phyloP scores from a whole-genome alignment of 2,329 filamentous ascomycete species.

The Colletotrichum lentis region DNA sequence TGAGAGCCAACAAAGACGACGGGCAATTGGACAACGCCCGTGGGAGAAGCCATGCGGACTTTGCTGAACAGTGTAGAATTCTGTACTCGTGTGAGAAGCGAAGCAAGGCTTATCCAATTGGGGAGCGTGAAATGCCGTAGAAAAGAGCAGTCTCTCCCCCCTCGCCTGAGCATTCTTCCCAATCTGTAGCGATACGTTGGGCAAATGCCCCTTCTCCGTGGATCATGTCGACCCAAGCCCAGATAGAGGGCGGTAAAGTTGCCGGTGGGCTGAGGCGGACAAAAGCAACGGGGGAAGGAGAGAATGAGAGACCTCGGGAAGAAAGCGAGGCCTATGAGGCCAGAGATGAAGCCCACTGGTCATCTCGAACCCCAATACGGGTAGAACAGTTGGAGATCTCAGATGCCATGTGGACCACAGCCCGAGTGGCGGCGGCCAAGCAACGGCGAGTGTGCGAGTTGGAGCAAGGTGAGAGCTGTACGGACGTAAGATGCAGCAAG shows the following conservation, averaged over 20 bases:
- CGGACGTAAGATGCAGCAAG: slow-evolving; percentile 29
- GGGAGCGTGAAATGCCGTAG: too few species aligned
- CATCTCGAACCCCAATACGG: background rate
- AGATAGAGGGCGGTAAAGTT: background rate
- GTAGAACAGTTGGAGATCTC: slow-evolving; percentile 28
- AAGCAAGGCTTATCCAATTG: too few species aligned
- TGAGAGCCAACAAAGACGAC: slow-evolving; percentile 21
- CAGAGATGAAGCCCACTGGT: background rate
- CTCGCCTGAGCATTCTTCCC: background rate
- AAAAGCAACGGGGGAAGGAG: background rate
- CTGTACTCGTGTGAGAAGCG: background rate
- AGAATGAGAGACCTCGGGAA: background rate
- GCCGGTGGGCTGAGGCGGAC: background rate
- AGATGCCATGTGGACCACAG: slow-evolving; percentile 28
- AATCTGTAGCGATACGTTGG: background rate
- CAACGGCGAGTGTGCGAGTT: slow-evolving; percentile 10
- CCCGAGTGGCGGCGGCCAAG: slow-evolving; percentile 15
- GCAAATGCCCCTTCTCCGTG: background rate
- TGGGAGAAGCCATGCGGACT: slow-evolving; percentile 5
- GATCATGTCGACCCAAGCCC: background rate
- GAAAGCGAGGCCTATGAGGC: background rate
- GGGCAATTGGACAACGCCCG: background rate
- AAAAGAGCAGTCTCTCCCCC: too few species aligned
- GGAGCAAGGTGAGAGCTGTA: slow-evolving; percentile 7
- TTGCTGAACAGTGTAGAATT: background rate